Base-by-base conservation (phyloP, 805 yeast species). In the Candida bentonensis region DNA sequence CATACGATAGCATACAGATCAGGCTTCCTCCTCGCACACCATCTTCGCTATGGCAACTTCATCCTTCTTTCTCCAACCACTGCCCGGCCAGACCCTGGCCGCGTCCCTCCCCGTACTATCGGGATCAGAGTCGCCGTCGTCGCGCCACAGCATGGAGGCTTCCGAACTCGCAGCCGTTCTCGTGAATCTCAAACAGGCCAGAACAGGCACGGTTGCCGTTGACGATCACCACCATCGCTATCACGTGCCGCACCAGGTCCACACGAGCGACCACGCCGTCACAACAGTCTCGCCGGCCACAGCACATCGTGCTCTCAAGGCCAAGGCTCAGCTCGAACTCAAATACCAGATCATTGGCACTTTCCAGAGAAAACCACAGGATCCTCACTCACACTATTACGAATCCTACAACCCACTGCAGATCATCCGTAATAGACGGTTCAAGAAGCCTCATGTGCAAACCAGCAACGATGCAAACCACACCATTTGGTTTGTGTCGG, bases 381-480 rank as follows among this genome's bases (percentile, higher is more conserved):
- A n/a, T 30, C 17, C 36, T 11, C 11, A 25, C 27, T 25, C 7
- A 7, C 11, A 7, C 7, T 11, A 30, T 17, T n/a, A 11, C 44
- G 83, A 81, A 1, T 71, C 73, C 2, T 84, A 78, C 63, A 84
- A 84, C 53, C 94, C 94, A 3, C 62, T 84, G 36, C 94, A 84
- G 59, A 70, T 78, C 11, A 73, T 84, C 21, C 63, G 94, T 48
- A 81, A 84, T 57, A 65, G 94, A 47, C 68, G 69, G 51, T 44
- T 34, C 44, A 26, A 44, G 33, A 43, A 33, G 41, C 41, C 4
- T 15, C 25, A 15, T 26, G 27, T 15, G 17, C 17, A 4, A 17
- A 7, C 20, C 5, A 4, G 7, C 5, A 30, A 30, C 36, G n/a
- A 30, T n/a, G 11, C 20, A 5, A 17, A 17, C 7, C n/a, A 4